A percentile compares a stretch with the other conserved stretches of the same genome.
phyloP scores from a whole-genome alignment of 495 filamentous ascomycete species.

The Talaromyces proteolyticus region DNA sequence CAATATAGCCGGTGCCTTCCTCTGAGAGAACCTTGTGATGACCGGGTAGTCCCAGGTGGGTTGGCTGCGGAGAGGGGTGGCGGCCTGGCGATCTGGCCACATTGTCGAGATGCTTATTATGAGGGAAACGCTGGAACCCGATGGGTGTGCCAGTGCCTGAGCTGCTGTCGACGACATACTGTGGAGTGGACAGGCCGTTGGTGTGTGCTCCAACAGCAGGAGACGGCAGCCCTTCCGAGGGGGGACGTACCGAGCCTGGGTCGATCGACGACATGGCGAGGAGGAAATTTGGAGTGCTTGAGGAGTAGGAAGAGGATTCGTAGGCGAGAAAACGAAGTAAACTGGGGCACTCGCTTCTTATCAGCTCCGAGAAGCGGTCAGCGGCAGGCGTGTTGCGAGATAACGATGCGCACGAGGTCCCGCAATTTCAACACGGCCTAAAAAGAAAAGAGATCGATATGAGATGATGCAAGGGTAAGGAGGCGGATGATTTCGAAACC shows the following conservation, averaged over 20 bases:
- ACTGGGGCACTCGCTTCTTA: background rate
- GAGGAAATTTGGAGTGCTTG: too few relatives aligned
- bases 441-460: too few relatives aligned
- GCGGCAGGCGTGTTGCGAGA: background rate
- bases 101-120: constrained; percentile 61
- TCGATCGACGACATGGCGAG: constrained; percentile 23
- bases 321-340: background rate
- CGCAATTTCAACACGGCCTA: background rate
- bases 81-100: constrained; percentile 52
- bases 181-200: constrained; percentile 20
- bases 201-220: background rate
- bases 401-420: background rate
- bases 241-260: constrained; percentile 20
- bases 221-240: constrained; percentile 27
- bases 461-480: too few relatives aligned
- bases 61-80: constrained; percentile 84
- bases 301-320: background rate
- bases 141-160: constrained; percentile 38
- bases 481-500: background rate
- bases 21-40: constrained; percentile 68
- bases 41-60: constrained; percentile 74
- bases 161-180: constrained; percentile 30
- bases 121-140: constrained; percentile 41
- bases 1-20: constrained; percentile 91
- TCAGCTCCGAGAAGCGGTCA: background rate